phyloP scores from a whole-genome alignment of 2,329 filamentous ascomycete genomes.

The Madurella mycetomatis region DNA sequence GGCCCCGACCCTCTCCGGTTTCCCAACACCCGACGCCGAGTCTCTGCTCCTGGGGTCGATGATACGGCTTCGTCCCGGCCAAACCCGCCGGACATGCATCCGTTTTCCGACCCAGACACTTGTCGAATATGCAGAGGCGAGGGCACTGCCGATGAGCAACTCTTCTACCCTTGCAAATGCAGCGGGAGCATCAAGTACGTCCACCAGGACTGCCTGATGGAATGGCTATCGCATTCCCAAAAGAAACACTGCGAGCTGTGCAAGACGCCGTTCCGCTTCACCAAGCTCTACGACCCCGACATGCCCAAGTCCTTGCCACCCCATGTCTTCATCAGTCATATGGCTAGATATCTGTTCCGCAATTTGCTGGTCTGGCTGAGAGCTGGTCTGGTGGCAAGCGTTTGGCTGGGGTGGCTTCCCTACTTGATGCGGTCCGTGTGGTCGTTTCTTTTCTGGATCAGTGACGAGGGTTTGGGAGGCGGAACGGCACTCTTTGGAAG shows the following conservation, averaged over 20 bases:
- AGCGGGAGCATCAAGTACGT: conserved; percentile 98
- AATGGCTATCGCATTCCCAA: conserved; percentile 97
- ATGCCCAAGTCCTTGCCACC: conserved; percentile 85
- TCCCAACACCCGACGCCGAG: conserved; percentile 28
- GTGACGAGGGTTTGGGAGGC: conserved; percentile 63
- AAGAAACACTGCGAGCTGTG: conserved; percentile 99
- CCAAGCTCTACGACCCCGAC: conserved; percentile 89
- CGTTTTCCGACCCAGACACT: conserved; percentile 61
- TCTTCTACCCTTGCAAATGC: conserved; percentile 98
- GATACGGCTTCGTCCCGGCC: conserved; percentile 2
- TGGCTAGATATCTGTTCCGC: conserved; percentile 65
- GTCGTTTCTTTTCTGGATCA: conserved; percentile 92
- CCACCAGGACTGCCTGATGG: conserved; percentile 96
- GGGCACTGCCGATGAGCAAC: conserved; percentile 71
- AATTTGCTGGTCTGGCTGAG: conserved; percentile 75
- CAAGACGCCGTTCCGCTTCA: conserved; percentile 97
- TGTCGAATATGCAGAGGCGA: conserved; percentile 96
- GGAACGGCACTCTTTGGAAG: conserved; percentile 9
- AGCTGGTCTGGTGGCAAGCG: conserved; percentile 69
- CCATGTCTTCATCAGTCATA: conserved; percentile 74
- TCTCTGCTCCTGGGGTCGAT: conserved; percentile 36
- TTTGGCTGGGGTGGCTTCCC: conserved; percentile 87
- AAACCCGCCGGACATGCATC: background rate
- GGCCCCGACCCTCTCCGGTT: conserved; percentile 25
- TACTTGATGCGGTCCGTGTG: conserved; percentile 89